Evolutionary conservation across 2,329 filamentous ascomycete species (phyloP).

Genomic region (Ophiostoma sp.): DNA sequence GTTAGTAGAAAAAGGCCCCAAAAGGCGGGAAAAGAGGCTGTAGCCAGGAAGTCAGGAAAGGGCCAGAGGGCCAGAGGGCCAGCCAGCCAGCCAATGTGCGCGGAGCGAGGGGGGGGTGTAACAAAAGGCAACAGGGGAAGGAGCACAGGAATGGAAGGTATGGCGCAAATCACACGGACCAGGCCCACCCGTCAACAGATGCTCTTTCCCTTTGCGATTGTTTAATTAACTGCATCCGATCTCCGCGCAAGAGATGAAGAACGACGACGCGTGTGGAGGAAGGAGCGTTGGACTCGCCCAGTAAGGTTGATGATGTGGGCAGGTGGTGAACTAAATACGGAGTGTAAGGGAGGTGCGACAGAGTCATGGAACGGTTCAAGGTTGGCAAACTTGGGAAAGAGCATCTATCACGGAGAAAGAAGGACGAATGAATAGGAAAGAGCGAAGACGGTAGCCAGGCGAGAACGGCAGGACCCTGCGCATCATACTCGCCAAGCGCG

Average conservation of each 20-base stretch:
- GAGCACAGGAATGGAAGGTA: conserved; percentile 11
- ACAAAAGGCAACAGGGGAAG: conserved; percentile 7
- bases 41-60: no score
- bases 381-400: no score
- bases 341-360: not conserved
- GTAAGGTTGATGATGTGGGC: not conserved
- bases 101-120: not conserved
- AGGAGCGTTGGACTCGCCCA: not conserved
- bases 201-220: no score
- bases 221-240: not conserved
- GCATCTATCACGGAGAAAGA: no score
- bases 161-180: conserved; percentile 17
- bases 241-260: not conserved
- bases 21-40: not conserved
- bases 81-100: not conserved
- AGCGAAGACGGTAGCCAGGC: no score
- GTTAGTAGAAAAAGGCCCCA: conserved; percentile 15
- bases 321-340: not conserved
- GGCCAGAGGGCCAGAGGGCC: no score
- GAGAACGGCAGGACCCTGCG: no score
- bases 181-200: conserved; percentile 4
- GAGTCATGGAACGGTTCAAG: no score
- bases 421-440: no score
- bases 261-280: not conserved
- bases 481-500: no score